Base-by-base conservation (phyloP, 305 asterid genomes). In the Fraxinus floribunda region DNA sequence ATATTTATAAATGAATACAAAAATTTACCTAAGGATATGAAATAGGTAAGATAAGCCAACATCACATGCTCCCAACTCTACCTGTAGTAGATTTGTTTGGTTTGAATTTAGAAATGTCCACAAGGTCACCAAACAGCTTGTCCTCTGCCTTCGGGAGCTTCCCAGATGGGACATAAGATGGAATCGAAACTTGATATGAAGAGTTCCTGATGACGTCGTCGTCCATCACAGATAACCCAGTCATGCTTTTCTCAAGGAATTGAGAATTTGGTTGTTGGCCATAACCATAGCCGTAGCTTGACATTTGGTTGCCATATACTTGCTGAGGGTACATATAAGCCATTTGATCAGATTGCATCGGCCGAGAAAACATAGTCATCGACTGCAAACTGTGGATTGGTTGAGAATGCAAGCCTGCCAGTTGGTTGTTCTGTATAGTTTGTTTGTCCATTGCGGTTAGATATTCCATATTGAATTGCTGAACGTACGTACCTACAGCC, bases 91-190 rank as follows among this genome's bases (percentile, higher is more conserved):
- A 55, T 83, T 92, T 93, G 36, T 89, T 86, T 3, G 93, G 85
- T 86, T 92, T 96, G 85, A 96, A 94, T 83, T 93, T 93, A 41
- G 94, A 87, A 24, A 96, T 87, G 86, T 96, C 99, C 41, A 96
- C 98, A 30, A 96, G 97, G 87, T 96, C 99, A 52, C 98, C 98
- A 72, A 96, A 96, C 36, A 96, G 90, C 89, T 94, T 96, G 90
- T 96, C 99, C 81, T 94, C 97, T 6, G 97, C 93, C 88, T 88
- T 96, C 30, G 93, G 76, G 29, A 93, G 93, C 84, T 86, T 92
- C 41, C 86, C 92, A 32, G 97, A 77, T 15, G 95, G 90, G 84
- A 84, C 90, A 46, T 83, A 84, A 11, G 91, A 88, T 39, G 98
- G 83, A 36, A 85, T 74, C 15, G 92, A 76, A 76, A 81, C 81